These are phyloP conservation scores for Petunia axillaris DNA, from an alignment of 257 asterid species.

Conservation along the genomic window DNA sequence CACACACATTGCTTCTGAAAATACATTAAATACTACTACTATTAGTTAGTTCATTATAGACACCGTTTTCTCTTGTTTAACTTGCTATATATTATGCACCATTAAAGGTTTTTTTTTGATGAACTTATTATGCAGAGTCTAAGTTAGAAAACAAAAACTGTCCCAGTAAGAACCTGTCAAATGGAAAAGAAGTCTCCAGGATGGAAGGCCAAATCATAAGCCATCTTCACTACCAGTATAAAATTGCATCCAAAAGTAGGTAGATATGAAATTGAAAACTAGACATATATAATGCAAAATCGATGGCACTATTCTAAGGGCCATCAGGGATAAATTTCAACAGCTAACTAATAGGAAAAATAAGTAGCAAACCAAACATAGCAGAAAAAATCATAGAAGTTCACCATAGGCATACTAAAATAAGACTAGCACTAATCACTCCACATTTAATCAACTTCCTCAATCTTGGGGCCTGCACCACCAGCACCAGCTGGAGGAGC, in stretches of 20 bases:
- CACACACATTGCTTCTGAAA: no score
- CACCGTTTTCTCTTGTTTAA: no score
- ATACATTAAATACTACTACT: no score
- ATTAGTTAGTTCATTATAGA: no score
- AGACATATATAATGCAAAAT: neutral
- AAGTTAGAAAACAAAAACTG: no score
- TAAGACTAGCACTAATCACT: neutral
- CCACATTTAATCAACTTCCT: constrained; percentile 43
- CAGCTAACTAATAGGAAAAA: neutral
- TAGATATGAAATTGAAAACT: neutral
- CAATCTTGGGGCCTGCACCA: constrained; percentile 48
- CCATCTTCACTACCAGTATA: neutral
- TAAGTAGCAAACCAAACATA: neutral
- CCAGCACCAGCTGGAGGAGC: constrained; percentile 37
- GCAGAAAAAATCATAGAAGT: neutral
- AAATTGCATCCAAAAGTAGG: neutral
- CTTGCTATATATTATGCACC: no score
- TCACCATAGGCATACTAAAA: neutral
- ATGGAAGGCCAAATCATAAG: no score
- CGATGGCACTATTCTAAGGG: neutral
- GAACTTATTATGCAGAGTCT: no score
- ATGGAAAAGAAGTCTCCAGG: no score
- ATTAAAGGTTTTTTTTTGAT: no score
- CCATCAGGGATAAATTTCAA: neutral
- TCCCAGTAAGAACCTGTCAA: no score